Base-by-base conservation (phyloP, 352 stramenopile species). In the Globisporangium nunn region DNA sequence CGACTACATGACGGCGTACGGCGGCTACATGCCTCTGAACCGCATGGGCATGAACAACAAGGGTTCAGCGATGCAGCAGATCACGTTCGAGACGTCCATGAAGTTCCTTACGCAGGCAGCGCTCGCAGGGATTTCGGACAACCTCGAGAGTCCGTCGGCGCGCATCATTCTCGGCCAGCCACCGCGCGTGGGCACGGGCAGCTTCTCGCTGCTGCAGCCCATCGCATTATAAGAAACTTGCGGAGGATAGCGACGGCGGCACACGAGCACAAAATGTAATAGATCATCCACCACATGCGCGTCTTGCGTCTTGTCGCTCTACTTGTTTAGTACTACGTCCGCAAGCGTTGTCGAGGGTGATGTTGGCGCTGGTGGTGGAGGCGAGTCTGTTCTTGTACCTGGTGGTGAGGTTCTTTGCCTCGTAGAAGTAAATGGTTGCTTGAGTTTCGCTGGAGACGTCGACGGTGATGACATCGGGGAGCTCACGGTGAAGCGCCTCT, bases 31-130 rank as follows among this genome's bases (percentile, higher is more conserved):
- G 80, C 79, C 96, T 30, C 93, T 99, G 72, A 99, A 99, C 81
- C 89, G 97, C 53, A 97, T 91, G 56, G 96, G 97, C 56, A 99
- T 99, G 93, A 83, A 86, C 54, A 85, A 98, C 64, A 95, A 96
- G 66, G 92, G 89, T 54, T 99, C 93, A 37, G 85, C 96, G 28
- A 97, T 99, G 67, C 85, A 99, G 67, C 96, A 99, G 76, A 99
- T 99, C 88, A 99, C 95, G 74, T 99, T 99, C 74, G 98, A 99
- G 79, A 99, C 97, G 41, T 99, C 97, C 30, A 97, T 97, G 62
- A 95, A 97, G 41, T 99, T 99, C 72, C 78, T 99, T 58, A 98
- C 94, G 10, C 78, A 98, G 57, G 96, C 97, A 28, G 96, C 97
- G 46, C 63, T 99, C 14, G 84, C 90, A 50, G 83, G 85, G 29